Conservation (phyloP, 1,284 basidiomycete genomes). For the Trichosporon sp. region DNA sequence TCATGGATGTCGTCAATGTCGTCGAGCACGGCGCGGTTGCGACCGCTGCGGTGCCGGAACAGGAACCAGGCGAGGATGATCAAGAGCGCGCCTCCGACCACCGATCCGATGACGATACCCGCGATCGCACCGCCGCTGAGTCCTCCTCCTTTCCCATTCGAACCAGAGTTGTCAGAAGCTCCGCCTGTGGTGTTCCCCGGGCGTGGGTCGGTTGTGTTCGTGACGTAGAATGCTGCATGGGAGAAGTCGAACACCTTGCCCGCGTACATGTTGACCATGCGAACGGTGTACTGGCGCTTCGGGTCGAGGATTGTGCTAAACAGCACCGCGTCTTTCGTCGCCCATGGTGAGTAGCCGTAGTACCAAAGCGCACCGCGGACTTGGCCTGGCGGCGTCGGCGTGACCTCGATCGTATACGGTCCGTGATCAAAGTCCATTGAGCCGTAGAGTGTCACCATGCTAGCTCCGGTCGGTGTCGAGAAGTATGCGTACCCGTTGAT, state of each 20-base stretch:
- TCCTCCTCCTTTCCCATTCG: too few species aligned
- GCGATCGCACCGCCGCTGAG: background rate
- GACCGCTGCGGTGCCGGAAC: background rate
- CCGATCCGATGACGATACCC: background rate
- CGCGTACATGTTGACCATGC: slow-evolving; percentile 1
- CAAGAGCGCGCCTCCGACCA: background rate
- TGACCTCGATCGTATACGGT: slow-evolving; percentile 7
- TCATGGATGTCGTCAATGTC: background rate
- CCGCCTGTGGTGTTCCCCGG: too few species aligned
- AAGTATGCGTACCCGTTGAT: background rate
- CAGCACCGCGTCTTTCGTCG: background rate
- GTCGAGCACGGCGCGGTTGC: background rate
- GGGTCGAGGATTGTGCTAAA: background rate
- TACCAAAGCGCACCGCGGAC: background rate
- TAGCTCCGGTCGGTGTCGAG: background rate
- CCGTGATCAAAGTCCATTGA: slow-evolving; percentile 3
- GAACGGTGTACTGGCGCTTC: background rate
- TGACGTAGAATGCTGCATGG: background rate
- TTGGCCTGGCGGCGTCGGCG: background rate
- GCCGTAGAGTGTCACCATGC: background rate
- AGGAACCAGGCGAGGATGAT: background rate
- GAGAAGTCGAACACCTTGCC: background rate
- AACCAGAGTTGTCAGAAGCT: background rate
- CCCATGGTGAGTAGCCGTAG: background rate
- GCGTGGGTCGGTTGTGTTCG: background rate